Evolutionary conservation across 148 eudicot species (phyloP).

Genomic region (Cornus kousa): DNA sequence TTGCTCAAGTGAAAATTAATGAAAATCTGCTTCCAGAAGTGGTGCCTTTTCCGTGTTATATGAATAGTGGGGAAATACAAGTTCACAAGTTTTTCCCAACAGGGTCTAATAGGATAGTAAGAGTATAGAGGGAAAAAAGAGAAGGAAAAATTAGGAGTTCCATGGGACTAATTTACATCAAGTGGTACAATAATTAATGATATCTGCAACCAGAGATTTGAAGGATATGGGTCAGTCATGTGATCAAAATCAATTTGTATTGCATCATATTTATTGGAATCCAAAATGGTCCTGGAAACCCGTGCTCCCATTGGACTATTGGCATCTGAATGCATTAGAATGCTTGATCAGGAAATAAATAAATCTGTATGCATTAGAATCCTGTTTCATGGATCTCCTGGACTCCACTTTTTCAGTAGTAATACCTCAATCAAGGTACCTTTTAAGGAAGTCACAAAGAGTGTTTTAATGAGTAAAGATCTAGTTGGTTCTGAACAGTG

Average conservation of each 20-base stretch:
- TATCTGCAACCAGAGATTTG: background rate
- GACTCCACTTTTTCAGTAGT: too few species aligned
- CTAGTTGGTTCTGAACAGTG: too few species aligned
- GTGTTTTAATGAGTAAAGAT: too few species aligned
- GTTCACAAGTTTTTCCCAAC: background rate
- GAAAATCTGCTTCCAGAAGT: conserved; percentile 9
- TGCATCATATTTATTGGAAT: background rate
- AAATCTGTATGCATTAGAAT: too few species aligned
- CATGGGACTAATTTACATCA: background rate
- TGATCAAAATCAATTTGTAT: background rate
- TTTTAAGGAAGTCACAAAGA: too few species aligned
- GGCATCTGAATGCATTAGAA: too few species aligned
- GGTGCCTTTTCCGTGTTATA: background rate
- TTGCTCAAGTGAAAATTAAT: background rate
- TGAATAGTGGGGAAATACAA: background rate
- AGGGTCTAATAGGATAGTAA: background rate
- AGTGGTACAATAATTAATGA: background rate
- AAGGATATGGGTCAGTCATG: background rate
- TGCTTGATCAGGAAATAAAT: too few species aligned
- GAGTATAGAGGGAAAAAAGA: background rate
- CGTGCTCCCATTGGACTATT: too few species aligned
- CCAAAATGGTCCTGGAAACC: too few species aligned
- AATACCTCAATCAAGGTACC: too few species aligned
- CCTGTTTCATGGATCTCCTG: too few species aligned
- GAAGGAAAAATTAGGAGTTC: background rate